Evolutionary conservation across 768 basidiomycete species (phyloP), one percentile per base, ranked within the genome.

Genomic region (Daedalea quercina): DNA sequence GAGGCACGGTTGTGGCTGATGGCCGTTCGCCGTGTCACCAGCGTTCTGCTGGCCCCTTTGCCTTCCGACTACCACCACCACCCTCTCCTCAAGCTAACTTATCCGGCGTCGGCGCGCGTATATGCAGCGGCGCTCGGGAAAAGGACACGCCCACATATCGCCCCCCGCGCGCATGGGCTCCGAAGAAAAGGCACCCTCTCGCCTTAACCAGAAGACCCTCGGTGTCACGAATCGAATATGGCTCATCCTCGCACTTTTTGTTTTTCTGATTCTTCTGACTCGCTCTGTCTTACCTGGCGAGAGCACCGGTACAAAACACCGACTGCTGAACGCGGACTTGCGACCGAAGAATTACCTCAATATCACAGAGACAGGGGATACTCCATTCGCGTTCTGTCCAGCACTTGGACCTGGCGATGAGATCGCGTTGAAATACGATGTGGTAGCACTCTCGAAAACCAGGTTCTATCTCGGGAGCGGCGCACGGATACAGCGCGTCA

Each of bases 351-450:
- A 94, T 67, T 95, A 95, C 66, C 73, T 96, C 53, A 93, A 94
- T 66, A 70, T 74, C 42, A 59, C 72, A 34, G 64, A 69, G 35
- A 70, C 80, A 48, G 60, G 71, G 13, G 76, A 78, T 22, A 75
- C 78, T 52, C 94, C 95, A 0, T 99, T 99, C 67, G 72, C 76
- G 1, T 99, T 98, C 67, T 99, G 95, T 66, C 95, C 95, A 0
- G 76, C 83, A 1, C 90, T 87, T 64, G 90, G 91, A 1, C 85
- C 86, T 2, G 82, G 82, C 1, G 95, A 98, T 67, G 76, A 77
- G 33, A 75, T 97, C 43, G 90, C 84, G 1, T 68, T 73, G 23
- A 87, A 87, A 67, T 90, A 96, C 64, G 90, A 94, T 13, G 75
- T 84, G 2, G 71, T 84, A 51, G 72, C 80, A 12, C 76, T 97